phyloP scores from a whole-genome alignment of 352 stramenopile genomes.

The Phytophthora agathidicida region DNA sequence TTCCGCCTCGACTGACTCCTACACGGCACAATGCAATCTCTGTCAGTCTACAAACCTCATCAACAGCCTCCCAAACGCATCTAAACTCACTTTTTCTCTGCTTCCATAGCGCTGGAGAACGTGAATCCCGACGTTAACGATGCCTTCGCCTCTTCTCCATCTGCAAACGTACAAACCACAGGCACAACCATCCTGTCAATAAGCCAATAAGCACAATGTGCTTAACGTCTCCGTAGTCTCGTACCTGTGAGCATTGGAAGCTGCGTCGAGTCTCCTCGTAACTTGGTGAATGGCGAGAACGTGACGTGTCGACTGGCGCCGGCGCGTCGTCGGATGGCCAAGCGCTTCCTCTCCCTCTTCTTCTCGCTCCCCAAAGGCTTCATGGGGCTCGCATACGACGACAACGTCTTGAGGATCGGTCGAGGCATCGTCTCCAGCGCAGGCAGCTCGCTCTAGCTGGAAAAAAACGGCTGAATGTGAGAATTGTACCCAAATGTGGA shows the following conservation, averaged over 20 bases:
- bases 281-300: constrained; percentile 80
- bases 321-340: constrained; percentile 35
- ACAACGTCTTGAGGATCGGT: constrained; percentile 72
- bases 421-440: constrained; percentile 36
- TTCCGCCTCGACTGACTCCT: constrained; percentile 44
- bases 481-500: too few relatives aligned
- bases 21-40: background rate
- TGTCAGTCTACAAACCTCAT: background rate
- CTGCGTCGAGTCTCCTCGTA: constrained; percentile 25
- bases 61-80: background rate
- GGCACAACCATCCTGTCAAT: background rate
- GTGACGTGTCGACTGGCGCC: constrained; percentile 54
- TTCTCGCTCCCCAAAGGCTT: constrained; percentile 11
- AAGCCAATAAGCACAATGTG: background rate
- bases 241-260: constrained; percentile 25
- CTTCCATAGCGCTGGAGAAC: constrained; percentile 39
- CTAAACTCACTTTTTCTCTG: constrained; percentile 37
- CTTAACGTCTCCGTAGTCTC: background rate
- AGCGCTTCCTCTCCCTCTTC: constrained; percentile 20
- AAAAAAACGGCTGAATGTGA: background rate
- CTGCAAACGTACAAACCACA: constrained; percentile 9
- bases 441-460: background rate
- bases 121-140: constrained; percentile 44
- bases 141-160: constrained; percentile 17
- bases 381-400: constrained; percentile 33